Evolutionary conservation across 768 basidiomycete species (phyloP).

Genomic region (Suillus bovinus): DNA sequence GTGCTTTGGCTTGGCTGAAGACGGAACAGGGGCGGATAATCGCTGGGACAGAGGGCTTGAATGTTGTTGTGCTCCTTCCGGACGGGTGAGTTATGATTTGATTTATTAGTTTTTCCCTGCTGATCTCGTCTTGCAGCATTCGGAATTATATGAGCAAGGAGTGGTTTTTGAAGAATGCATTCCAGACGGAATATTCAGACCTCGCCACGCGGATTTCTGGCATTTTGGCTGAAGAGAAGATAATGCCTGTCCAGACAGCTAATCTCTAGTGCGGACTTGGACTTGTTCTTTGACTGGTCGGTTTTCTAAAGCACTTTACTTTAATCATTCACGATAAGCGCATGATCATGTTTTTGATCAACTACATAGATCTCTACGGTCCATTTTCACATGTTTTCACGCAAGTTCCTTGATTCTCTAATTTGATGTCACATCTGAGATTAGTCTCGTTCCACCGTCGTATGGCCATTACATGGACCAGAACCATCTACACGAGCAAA

Average conservation of each 20-base stretch:
- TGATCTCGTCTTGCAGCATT: conserved; percentile 48
- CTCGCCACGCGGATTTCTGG: neutral
- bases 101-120: neutral
- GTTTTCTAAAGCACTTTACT: neutral
- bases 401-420: neutral
- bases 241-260: neutral
- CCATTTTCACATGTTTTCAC: neutral
- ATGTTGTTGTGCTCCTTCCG: conserved; percentile 86
- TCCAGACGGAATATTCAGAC: conserved; percentile 50
- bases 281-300: neutral
- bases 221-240: neutral
- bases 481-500: too few species aligned
- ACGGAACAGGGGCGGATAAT: conserved; percentile 63
- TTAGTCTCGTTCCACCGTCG: too few species aligned
- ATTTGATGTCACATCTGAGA: too few species aligned
- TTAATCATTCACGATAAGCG: neutral
- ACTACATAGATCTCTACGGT: neutral
- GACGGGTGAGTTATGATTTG: conserved; percentile 68
- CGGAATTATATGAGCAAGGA: conserved; percentile 94
- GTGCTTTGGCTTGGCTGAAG: conserved; percentile 76
- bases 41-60: conserved; percentile 68
- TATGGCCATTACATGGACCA: neutral
- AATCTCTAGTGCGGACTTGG: neutral
- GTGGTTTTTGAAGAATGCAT: conserved; percentile 80
- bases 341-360: neutral